Conservation (phyloP, 1,284 basidiomycete genomes). For the Earliella scabrosa region DNA sequence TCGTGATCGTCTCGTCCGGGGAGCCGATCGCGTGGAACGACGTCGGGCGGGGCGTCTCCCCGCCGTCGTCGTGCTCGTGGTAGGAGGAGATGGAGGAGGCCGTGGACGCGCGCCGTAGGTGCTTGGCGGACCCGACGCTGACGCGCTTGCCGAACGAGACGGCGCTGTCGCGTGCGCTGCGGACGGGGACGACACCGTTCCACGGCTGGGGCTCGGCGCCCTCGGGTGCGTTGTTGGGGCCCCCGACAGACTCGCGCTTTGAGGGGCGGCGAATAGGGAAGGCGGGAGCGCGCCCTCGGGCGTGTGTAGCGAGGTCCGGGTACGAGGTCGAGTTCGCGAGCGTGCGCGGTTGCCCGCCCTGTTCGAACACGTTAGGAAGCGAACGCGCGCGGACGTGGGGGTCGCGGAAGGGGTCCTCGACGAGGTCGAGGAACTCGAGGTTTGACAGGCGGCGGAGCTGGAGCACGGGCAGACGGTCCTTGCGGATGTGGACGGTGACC, state of each 20-base stretch:
- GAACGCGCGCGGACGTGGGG: slow-evolving; percentile 18
- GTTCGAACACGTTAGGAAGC: slow-evolving; percentile 19
- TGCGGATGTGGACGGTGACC: slow-evolving; percentile 59
- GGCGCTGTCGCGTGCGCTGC: slow-evolving; percentile 10
- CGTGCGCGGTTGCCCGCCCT: no score
- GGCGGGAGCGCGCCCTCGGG: slow-evolving; percentile 8
- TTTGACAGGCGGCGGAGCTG: slow-evolving; percentile 62
- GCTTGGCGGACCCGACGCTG: background rate
- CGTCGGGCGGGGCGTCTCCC: background rate
- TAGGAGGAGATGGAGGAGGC: no score
- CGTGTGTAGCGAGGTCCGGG: background rate
- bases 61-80: background rate
- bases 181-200: background rate
- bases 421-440: slow-evolving; percentile 42
- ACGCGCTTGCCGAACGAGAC: slow-evolving; percentile 8
- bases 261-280: slow-evolving; percentile 1
- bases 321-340: background rate
- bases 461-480: slow-evolving; percentile 57
- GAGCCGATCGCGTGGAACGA: no score
- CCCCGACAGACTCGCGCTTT: slow-evolving; percentile 6
- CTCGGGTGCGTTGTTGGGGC: background rate
- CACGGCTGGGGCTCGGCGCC: no score
- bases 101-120: background rate
- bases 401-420: slow-evolving; percentile 25
- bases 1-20: background rate